Base-by-base conservation (phyloP, 116 monocot genomes). In the Dioscorea cayenensis region DNA sequence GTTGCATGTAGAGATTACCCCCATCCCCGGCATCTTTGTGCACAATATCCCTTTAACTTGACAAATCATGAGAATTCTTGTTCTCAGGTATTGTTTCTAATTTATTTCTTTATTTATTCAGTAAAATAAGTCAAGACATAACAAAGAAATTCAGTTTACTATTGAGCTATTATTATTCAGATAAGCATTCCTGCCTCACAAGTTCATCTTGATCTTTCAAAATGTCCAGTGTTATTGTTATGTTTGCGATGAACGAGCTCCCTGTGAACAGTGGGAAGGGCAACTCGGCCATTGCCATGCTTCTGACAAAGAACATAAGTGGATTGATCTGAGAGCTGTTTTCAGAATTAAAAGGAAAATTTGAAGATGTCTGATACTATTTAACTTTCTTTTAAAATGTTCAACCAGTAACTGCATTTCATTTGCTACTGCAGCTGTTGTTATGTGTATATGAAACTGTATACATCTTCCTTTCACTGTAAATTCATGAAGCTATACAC, bases 1-100 rank as follows among this genome's bases (percentile, higher is more conserved):
- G 86, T 90, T 14, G 86, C 84, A 32, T 90, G 84, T 27, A 75
- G 84, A 71, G 90, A 90, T 76, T 84, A 81, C 75, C 84, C 90
- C 28, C 90, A 86, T 70, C 69, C 86, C 35, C 86, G 90, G 64
- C 77, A 84, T 71, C 50, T 76, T 16, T 90, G 90, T 36, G 82
- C 38, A 11, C 27, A 80, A 64, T 71, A 75, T 63, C 82, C 78
- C 27, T 90, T 90, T 38, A 25, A 72, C 43, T 73, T 72, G 20
- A 84, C 84, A 36, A 43, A 75, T 6, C 87, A 90, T 80, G 75
- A 82, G 43, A 76, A 51, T 11, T 73, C 43, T 36, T 87, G 84
- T 66, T 11, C 25, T n/a, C 62, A 81, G 90, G 86, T 90, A 78
- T 66, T 55, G 16, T 55, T 16, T 55, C 19, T 55, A n/a, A n/a